Evolutionary conservation across 805 yeast species (phyloP).

Genomic region (Nakazawaea sp.): DNA sequence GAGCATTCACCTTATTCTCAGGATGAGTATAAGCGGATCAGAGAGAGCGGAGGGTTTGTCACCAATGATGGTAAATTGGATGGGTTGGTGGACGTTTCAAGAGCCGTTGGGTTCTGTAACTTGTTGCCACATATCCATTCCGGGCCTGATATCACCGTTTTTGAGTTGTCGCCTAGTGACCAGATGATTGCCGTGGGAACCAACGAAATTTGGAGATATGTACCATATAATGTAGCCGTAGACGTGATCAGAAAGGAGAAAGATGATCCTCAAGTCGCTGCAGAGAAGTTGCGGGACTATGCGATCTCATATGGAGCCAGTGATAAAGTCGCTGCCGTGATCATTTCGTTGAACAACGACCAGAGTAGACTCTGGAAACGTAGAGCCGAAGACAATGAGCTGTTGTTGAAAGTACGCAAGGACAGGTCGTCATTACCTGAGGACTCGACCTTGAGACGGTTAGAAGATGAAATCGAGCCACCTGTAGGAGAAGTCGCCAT

Average conservation of each 20-base stretch:
- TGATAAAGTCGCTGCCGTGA: slow-evolving; percentile 75
- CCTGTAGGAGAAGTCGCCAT: slow-evolving; percentile 93
- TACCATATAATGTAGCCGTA: slow-evolving; percentile 80
- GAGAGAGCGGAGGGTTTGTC: slow-evolving; percentile 89
- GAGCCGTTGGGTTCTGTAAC: slow-evolving; percentile 89
- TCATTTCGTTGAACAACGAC: slow-evolving; percentile 59
- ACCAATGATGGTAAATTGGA: slow-evolving; percentile 80
- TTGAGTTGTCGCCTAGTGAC: slow-evolving; percentile 58
- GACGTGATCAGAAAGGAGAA: slow-evolving; percentile 81
- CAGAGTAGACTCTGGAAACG: slow-evolving; percentile 24
- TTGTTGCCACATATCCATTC: slow-evolving; percentile 84
- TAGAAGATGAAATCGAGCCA: slow-evolving; percentile 88
- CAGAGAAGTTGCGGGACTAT: slow-evolving; percentile 87
- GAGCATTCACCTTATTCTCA: slow-evolving; percentile 81
- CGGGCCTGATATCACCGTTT: slow-evolving; percentile 70
- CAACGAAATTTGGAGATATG: slow-evolving; percentile 75
- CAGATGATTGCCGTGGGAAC: slow-evolving; percentile 84
- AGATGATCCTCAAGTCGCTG: slow-evolving; percentile 83
- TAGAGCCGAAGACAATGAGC: slow-evolving; percentile 23
- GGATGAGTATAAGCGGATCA: slow-evolving; percentile 74
- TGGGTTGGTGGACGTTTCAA: slow-evolving; percentile 73
- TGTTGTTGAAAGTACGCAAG: slow-evolving; percentile 35
- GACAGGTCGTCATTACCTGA: slow-evolving; percentile 49
- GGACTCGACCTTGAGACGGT: slow-evolving; percentile 73
- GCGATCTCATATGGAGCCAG: slow-evolving; percentile 88